These are phyloP conservation scores for Vaccinium myrtillus DNA, from an alignment of 148 eudicot genomes.

Conservation along the genomic window DNA sequence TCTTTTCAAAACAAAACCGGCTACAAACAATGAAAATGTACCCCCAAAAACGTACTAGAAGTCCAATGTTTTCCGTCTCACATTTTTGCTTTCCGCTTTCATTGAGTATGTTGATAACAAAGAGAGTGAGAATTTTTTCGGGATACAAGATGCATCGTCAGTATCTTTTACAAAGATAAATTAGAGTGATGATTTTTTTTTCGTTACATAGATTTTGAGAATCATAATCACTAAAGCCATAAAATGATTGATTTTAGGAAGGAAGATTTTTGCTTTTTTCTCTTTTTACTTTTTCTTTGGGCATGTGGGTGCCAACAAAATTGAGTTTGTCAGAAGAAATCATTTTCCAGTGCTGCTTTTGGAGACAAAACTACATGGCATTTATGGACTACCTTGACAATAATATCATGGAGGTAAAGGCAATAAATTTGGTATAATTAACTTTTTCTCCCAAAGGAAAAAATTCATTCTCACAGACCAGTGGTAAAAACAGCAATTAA, in stretches of 20 bases:
- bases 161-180: not conserved
- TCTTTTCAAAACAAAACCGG: too few species aligned
- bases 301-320: slow-evolving; percentile 11
- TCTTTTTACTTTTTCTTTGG: not conserved
- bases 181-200: not conserved
- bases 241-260: not conserved
- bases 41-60: too few species aligned
- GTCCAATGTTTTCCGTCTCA: not conserved
- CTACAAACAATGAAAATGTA: too few species aligned
- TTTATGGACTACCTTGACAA: not conserved
- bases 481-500: not conserved
- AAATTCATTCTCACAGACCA: not conserved
- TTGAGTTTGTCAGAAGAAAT: not conserved
- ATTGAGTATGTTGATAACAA: not conserved
- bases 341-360: not conserved
- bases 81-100: not conserved
- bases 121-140: not conserved
- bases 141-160: not conserved
- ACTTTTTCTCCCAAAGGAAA: not conserved
- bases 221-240: too few species aligned
- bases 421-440: not conserved
- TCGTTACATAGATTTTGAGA: too few species aligned
- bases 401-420: not conserved
- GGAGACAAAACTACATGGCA: not conserved
- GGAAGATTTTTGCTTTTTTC: not conserved